Percentiles rank a stretch among this genome's conserved stretches.
phyloP scores from a whole-genome alignment of 441 rosid genomes.

The Pelargonium australe region DNA sequence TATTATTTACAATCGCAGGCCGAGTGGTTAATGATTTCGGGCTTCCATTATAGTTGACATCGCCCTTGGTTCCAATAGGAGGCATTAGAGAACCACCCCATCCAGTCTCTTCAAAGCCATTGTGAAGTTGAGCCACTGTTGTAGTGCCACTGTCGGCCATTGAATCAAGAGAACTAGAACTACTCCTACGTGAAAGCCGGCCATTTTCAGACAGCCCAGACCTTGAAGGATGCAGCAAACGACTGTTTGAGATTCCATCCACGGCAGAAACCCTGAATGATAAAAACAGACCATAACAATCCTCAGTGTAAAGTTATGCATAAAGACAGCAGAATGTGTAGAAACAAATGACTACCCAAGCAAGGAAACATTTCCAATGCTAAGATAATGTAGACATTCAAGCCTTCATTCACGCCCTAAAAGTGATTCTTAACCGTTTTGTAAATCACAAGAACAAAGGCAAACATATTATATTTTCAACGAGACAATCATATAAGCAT shows the following conservation, averaged over 20 bases:
- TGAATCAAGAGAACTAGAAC: conserved; percentile 36
- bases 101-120: conserved; percentile 28
- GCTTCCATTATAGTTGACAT: conserved; percentile 38
- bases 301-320: too few relatives aligned
- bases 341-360: too few relatives aligned
- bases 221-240: conserved; percentile 25
- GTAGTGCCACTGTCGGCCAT: conserved; percentile 21
- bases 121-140: conserved; percentile 21
- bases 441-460: too few relatives aligned
- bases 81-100: conserved; percentile 30
- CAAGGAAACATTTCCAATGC: too few relatives aligned
- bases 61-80: conserved; percentile 28
- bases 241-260: conserved; percentile 28
- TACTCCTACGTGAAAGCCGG: conserved; percentile 26
- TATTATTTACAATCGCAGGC: conserved; percentile 56
- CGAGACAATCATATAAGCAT: too few relatives aligned
- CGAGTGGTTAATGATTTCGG: conserved; percentile 18
- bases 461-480: too few relatives aligned
- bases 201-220: conserved; percentile 34
- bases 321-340: too few relatives aligned
- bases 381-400: too few relatives aligned
- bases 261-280: conserved; percentile 30
- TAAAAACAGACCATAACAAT: background rate
- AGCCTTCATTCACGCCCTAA: too few relatives aligned
- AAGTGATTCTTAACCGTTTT: too few relatives aligned